Percentiles rank a stretch among this genome's conserved stretches.
Conservation (phyloP, 2,329 filamentous ascomycete species). For the Microdochium nivale region DNA sequence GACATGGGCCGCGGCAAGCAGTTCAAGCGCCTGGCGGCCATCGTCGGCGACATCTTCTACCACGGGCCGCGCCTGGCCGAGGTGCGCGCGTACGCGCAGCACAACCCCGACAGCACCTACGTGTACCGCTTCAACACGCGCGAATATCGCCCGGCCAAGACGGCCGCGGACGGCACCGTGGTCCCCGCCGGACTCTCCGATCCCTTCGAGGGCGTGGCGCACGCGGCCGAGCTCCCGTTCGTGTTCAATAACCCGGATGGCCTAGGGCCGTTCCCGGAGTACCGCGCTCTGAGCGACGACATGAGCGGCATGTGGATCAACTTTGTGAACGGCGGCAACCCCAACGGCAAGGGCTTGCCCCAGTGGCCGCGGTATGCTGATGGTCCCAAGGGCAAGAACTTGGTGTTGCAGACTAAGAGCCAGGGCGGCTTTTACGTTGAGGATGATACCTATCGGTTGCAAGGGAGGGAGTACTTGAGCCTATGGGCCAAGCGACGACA, state of each 20-base stretch:
- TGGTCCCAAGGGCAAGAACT: constrained; percentile 14
- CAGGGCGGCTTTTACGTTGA: constrained; percentile 20
- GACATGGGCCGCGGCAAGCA: constrained; percentile 27
- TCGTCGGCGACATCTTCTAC: constrained; percentile 44
- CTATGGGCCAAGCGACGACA: constrained; percentile 16
- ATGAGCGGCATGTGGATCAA: constrained; percentile 19
- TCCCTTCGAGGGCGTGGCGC: not conserved
- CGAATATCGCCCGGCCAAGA: constrained; percentile 5
- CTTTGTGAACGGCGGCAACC: constrained; percentile 16
- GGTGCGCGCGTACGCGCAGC: constrained; percentile 40
- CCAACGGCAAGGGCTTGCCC: constrained; percentile 13
- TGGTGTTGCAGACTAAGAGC: constrained; percentile 21
- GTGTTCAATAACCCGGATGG: constrained; percentile 23
- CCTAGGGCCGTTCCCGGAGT: constrained; percentile 14
- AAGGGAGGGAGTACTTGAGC: constrained; percentile 21
- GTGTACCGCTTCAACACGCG: constrained; percentile 54
- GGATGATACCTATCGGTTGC: constrained; percentile 20
- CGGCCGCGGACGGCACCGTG: constrained; percentile 30
- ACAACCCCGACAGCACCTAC: constrained; percentile 38
- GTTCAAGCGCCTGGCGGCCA: constrained; percentile 46
- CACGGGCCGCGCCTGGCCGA: constrained; percentile 46
- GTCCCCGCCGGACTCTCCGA: constrained; percentile 1
- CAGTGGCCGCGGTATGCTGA: constrained; percentile 19
- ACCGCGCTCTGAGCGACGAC: constrained; percentile 14
- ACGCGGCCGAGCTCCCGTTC: constrained; percentile 24